Evolutionary conservation across 2,329 filamentous ascomycete genomes (phyloP).

Genomic region (Aureobasidium lini): DNA sequence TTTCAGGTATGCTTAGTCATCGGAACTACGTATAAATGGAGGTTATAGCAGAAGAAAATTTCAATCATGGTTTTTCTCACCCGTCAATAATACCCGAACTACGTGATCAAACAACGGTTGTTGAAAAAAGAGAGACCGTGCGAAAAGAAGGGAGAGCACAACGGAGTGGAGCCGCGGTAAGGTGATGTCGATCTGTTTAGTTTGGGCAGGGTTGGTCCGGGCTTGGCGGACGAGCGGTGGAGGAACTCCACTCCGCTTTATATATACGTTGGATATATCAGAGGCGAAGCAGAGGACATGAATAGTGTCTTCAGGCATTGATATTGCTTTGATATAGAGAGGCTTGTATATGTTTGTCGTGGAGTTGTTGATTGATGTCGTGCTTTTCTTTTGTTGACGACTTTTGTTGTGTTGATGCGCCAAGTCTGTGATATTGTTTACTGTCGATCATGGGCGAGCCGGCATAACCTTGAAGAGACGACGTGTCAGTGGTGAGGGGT

Average conservation of each 20-base stretch:
- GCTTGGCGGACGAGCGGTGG: neutral
- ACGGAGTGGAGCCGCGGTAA: neutral
- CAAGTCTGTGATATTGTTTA: neutral
- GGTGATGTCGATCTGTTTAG: conserved; percentile 12
- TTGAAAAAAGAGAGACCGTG: neutral
- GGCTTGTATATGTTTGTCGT: neutral
- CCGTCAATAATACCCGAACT: too few species aligned
- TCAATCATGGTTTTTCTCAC: too few species aligned
- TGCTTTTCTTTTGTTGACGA: neutral
- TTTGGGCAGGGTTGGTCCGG: neutral
- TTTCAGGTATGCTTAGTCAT: too few species aligned
- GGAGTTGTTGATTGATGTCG: neutral
- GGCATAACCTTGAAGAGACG: neutral
- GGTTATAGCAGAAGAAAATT: too few species aligned
- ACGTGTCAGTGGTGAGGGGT: neutral
- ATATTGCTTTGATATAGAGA: neutral
- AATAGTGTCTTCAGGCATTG: neutral
- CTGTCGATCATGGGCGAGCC: neutral
- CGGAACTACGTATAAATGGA: too few species aligned
- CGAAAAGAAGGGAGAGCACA: neutral
- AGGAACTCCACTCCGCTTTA: neutral
- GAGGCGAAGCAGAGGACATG: neutral
- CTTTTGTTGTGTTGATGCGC: neutral
- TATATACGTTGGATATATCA: neutral
- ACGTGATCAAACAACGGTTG: too few species aligned